Percentiles rank a stretch among this genome's conserved stretches.
Evolutionary conservation across 352 stramenopile species (phyloP).

Genomic region (Phytophthora melonis): DNA sequence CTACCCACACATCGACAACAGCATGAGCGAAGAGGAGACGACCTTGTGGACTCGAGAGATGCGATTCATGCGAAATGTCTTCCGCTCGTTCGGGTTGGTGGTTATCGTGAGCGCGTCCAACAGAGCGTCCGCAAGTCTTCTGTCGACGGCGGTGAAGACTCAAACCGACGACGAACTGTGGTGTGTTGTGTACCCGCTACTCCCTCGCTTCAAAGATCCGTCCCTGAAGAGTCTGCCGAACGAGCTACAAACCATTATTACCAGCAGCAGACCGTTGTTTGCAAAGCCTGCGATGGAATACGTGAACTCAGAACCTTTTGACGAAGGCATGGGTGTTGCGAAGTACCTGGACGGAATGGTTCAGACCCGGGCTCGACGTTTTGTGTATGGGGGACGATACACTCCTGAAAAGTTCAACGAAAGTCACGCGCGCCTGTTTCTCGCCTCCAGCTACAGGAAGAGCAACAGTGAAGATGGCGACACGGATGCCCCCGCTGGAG

Average conservation of each 20-base stretch:
- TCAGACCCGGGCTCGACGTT: background rate
- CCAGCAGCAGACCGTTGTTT: background rate
- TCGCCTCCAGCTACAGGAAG: background rate
- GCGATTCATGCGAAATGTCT: background rate
- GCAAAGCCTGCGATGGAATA: background rate
- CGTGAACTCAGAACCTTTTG: background rate
- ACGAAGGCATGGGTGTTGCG: background rate
- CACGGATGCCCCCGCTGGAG: background rate
- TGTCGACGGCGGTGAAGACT: background rate
- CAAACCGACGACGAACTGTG: background rate
- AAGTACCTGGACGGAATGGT: background rate
- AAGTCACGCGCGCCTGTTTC: background rate
- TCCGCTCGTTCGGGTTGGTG: constrained; percentile 2
- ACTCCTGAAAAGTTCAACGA: background rate
- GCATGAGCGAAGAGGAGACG: background rate
- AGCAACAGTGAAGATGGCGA: background rate
- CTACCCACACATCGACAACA: background rate
- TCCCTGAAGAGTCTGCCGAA: background rate
- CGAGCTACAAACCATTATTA: background rate
- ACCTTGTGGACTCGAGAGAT: background rate
- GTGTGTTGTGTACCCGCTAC: background rate
- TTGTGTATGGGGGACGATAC: background rate
- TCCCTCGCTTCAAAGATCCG: background rate
- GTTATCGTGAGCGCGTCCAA: background rate
- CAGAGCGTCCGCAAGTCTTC: background rate